Evolutionary conservation across 257 asterid species (phyloP).

Genomic region (Solanum neorickii): DNA sequence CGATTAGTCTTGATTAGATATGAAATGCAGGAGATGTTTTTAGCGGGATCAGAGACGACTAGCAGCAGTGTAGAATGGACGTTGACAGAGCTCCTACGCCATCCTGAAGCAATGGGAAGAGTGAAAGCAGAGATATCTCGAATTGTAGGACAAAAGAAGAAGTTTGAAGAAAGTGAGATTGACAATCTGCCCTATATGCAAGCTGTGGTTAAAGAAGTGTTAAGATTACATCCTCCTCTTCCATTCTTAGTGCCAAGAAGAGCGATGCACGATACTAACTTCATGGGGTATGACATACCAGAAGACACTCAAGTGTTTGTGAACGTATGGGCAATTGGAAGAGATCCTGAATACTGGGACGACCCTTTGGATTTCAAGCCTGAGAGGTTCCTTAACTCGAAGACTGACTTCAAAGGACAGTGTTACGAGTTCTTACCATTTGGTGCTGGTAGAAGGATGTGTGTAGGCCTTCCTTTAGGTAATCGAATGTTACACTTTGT

Average conservation of each 20-base stretch:
- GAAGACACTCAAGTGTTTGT: conserved; percentile 39
- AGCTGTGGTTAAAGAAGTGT: conserved; percentile 41
- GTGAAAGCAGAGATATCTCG: conserved; percentile 30
- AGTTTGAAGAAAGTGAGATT: conserved; percentile 39
- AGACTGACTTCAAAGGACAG: conserved; percentile 47
- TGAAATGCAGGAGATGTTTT: conserved; percentile 40
- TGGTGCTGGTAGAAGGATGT: conserved; percentile 53
- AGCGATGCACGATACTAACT: conserved; percentile 31
- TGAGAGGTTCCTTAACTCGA: conserved; percentile 31
- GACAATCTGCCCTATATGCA: conserved; percentile 40
- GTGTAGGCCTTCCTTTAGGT: conserved; percentile 47
- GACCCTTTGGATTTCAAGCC: conserved; percentile 45
- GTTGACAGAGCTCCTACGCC: conserved; percentile 49
- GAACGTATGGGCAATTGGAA: conserved; percentile 47
- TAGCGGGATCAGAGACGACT: conserved; percentile 64
- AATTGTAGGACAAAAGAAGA: conserved; percentile 8
- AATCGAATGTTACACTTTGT: conserved; percentile 42
- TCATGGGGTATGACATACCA: conserved; percentile 38
- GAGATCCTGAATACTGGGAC: conserved; percentile 42
- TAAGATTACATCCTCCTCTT: conserved; percentile 41
- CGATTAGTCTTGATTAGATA: neutral
- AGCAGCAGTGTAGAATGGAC: conserved; percentile 57
- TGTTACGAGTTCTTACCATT: conserved; percentile 43
- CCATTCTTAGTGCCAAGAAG: conserved; percentile 45
- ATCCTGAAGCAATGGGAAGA: conserved; percentile 39